A percentile compares a stretch with the other conserved stretches of the same genome.
These are phyloP conservation scores for Crocinoboletus sp. DNA, from an alignment of 1,284 basidiomycete genomes.

Conservation along the genomic window DNA sequence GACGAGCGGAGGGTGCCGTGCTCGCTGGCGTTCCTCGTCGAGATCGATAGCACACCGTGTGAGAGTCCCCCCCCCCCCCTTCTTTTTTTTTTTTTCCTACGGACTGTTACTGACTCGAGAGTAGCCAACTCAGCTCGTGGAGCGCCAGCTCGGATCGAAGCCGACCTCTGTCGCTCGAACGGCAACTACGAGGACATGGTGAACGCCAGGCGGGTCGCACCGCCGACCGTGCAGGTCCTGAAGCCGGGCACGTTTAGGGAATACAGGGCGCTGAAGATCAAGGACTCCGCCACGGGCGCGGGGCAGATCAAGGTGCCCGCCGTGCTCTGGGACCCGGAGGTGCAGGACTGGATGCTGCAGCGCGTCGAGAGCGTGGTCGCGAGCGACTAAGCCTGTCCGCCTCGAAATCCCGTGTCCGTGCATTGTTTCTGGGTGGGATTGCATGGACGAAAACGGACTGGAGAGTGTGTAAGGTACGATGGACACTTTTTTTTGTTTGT, in stretches of 20 bases:
- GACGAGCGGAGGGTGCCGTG: constrained; percentile 11
- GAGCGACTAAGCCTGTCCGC: no score
- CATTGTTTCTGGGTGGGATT: no score
- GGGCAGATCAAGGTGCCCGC: constrained; percentile 10
- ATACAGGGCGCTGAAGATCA: constrained; percentile 5
- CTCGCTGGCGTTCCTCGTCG: constrained; percentile 16
- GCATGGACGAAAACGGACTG: no score
- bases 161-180: constrained; percentile 6
- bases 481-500: no score
- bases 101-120: no score
- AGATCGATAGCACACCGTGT: constrained; percentile 16
- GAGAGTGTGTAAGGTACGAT: no score
- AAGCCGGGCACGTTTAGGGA: constrained; percentile 17
- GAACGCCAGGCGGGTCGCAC: neutral
- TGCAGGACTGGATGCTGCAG: neutral
- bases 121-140: constrained; percentile 1
- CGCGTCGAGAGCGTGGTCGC: neutral
- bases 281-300: constrained; percentile 3
- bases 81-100: neutral
- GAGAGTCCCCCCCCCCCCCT: no score
- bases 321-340: neutral
- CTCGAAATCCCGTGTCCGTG: no score
- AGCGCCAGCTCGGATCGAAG: constrained; percentile 8
- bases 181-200: constrained; percentile 1
- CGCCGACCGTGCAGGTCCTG: constrained; percentile 15